These are phyloP conservation scores for Floccularia luteovirens DNA, from an alignment of 768 basidiomycete species.

Conservation along the genomic window DNA sequence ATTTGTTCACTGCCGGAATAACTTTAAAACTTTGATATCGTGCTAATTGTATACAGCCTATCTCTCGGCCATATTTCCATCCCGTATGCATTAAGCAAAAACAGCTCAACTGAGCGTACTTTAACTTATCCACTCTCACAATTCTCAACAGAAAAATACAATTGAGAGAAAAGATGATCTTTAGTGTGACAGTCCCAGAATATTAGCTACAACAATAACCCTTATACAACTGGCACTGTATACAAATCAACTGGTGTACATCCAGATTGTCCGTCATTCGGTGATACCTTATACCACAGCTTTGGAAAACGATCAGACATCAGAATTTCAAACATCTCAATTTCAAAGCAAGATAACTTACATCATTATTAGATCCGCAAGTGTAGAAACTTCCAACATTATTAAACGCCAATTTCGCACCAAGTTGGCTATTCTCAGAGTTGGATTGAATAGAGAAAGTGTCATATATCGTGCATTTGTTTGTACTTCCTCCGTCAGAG, in stretches of 20 bases:
- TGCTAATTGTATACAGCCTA: too few species aligned
- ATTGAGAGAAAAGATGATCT: neutral
- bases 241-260: neutral
- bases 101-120: too few species aligned
- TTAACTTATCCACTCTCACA: neutral
- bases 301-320: neutral
- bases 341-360: neutral
- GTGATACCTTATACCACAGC: neutral
- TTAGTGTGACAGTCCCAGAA: neutral
- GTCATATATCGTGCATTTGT: constrained; percentile 10
- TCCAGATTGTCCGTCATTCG: neutral
- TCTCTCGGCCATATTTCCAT: too few species aligned
- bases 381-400: neutral
- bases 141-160: neutral
- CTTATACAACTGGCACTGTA: neutral
- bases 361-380: neutral
- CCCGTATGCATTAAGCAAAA: too few species aligned
- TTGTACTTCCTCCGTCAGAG: neutral
- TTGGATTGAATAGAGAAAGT: constrained; percentile 20
- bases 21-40: too few species aligned
- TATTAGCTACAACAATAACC: neutral
- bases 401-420: constrained; percentile 9
- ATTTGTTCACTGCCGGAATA: too few species aligned
- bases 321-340: neutral
- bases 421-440: constrained; percentile 20